Percentiles rank a stretch among this genome's conserved stretches.
These are phyloP conservation scores for Symbiotaphrina buchneri DNA, from an alignment of 495 filamentous ascomycete species.

Conservation along the genomic window DNA sequence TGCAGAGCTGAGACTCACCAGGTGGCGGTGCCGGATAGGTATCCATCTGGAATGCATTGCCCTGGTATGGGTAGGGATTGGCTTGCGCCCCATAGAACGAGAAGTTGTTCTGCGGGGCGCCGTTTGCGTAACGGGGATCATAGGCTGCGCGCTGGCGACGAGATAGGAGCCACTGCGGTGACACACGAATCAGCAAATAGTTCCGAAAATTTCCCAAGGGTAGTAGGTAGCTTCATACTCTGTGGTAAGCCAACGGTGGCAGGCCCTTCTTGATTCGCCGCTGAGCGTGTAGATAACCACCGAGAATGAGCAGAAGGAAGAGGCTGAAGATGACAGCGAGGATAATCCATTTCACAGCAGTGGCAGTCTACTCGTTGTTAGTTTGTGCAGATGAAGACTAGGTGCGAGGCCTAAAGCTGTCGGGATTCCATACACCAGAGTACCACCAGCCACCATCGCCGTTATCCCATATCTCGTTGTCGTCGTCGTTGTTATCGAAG, in stretches of 20 bases:
- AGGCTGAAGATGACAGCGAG: too few relatives aligned
- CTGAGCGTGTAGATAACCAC: slow-evolving; percentile 40
- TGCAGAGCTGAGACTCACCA: neutral
- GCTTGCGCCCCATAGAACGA: too few relatives aligned
- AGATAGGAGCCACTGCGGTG: slow-evolving; percentile 42
- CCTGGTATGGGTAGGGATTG: slow-evolving; percentile 18
- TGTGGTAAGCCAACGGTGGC: slow-evolving; percentile 40
- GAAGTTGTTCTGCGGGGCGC: too few relatives aligned
- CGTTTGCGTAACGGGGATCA: too few relatives aligned
- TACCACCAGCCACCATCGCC: too few relatives aligned
- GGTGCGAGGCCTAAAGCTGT: too few relatives aligned
- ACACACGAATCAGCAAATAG: too few relatives aligned
- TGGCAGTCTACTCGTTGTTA: slow-evolving; percentile 17
- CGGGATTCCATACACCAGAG: too few relatives aligned
- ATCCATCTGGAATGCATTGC: slow-evolving; percentile 1
- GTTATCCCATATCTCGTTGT: too few relatives aligned
- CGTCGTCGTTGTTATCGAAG: too few relatives aligned
- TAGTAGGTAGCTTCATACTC: slow-evolving; percentile 26
- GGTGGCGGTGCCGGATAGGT: slow-evolving; percentile 2
- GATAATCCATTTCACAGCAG: slow-evolving; percentile 39
- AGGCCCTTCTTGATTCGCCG: slow-evolving; percentile 34
- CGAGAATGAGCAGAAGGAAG: slow-evolving; percentile 29
- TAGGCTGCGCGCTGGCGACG: slow-evolving; percentile 26
- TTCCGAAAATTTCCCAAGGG: too few relatives aligned
- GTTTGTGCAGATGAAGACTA: too few relatives aligned